These are phyloP conservation scores for Neoboletus brunneissimus DNA, from an alignment of 768 basidiomycete species.

Conservation along the genomic window DNA sequence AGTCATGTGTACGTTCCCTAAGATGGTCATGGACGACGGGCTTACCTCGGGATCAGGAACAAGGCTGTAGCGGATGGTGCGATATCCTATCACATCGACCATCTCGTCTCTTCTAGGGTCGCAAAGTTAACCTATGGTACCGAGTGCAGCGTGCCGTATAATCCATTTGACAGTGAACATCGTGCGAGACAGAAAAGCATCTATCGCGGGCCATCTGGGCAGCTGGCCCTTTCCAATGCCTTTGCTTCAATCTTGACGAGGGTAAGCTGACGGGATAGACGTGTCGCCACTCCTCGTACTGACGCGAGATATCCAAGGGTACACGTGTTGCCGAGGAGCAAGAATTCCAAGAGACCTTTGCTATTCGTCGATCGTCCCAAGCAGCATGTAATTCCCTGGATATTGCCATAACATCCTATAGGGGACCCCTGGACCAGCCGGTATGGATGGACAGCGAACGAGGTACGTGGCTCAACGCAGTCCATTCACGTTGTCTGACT, in stretches of 20 bases:
- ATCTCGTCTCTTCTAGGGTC: conserved; percentile 47
- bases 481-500: background rate
- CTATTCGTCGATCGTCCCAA: conserved; percentile 27
- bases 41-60: conserved; percentile 31
- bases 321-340: conserved; percentile 44
- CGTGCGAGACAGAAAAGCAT: conserved; percentile 30
- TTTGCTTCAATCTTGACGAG: conserved; percentile 44
- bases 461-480: conserved; percentile 14
- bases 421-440: conserved; percentile 27
- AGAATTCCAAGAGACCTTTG: conserved; percentile 42
- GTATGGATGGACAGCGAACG: conserved; percentile 36
- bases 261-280: conserved; percentile 23
- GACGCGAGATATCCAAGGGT: conserved; percentile 31
- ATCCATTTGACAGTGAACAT: conserved; percentile 41
- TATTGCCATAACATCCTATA: conserved; percentile 30
- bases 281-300: background rate
- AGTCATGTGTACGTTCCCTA: conserved; percentile 47
- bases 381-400: conserved; percentile 21
- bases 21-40: background rate
- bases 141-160: conserved; percentile 36
- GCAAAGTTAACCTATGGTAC: conserved; percentile 49
- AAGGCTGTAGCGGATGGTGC: conserved; percentile 57
- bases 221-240: conserved; percentile 36
- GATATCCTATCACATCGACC: conserved; percentile 42
- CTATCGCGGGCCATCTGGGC: conserved; percentile 38